These are phyloP conservation scores for Pyrenochaeta sp. DNA, from an alignment of 2,329 filamentous ascomycete species.

Conservation along the genomic window DNA sequence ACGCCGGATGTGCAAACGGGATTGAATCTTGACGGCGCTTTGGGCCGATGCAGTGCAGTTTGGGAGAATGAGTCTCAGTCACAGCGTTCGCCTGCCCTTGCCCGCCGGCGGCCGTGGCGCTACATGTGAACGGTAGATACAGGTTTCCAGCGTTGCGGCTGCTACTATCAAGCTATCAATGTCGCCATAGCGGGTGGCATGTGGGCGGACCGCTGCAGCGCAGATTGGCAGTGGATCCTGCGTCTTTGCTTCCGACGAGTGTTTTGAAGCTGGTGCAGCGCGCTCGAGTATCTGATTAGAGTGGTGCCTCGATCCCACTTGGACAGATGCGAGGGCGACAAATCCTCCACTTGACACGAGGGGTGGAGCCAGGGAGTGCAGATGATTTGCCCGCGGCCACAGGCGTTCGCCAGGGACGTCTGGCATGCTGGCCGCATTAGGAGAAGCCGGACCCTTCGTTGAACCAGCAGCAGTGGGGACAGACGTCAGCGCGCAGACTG, in stretches of 20 bases:
- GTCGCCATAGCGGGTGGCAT: conserved; percentile 15
- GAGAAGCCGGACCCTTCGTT: conserved; percentile 15
- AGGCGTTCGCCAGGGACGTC: conserved; percentile 27
- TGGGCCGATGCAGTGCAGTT: not conserved
- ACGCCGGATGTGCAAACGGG: conserved; percentile 11
- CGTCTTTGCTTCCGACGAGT: conserved; percentile 32
- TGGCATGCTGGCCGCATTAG: conserved; percentile 22
- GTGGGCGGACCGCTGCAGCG: too few relatives aligned
- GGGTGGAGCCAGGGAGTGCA: conserved; percentile 24
- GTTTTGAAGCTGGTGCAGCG: conserved; percentile 18
- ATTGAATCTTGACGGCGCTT: conserved; percentile 1
- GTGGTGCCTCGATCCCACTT: conserved; percentile 9
- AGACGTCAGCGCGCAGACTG: conserved; percentile 30
- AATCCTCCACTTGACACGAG: conserved; percentile 21
- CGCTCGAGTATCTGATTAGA: conserved; percentile 15
- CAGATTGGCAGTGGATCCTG: conserved; percentile 29
- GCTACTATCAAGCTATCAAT: conserved; percentile 9
- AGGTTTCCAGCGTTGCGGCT: conserved; percentile 14
- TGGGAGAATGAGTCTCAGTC: not conserved
- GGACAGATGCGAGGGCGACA: conserved; percentile 23
- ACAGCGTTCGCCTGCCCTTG: conserved; percentile 5
- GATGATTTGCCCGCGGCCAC: conserved; percentile 7
- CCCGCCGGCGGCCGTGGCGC: conserved; percentile 10
- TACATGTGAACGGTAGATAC: conserved; percentile 14
- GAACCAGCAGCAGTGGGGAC: conserved; percentile 17